Conservation (phyloP, 345 rosid genomes). For the Isatis tinctoria region DNA sequence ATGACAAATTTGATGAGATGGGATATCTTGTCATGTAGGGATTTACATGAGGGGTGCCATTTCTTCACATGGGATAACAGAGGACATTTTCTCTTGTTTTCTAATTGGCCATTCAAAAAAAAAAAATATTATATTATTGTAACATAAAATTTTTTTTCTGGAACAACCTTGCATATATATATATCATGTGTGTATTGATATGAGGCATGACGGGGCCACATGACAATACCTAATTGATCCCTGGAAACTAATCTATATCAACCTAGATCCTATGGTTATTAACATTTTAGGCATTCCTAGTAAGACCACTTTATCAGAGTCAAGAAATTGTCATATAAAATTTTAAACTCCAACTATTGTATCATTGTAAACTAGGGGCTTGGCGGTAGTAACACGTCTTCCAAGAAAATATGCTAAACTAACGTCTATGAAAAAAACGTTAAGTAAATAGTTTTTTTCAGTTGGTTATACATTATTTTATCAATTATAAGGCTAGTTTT, state of each 20-base stretch:
- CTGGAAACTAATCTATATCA: not conserved
- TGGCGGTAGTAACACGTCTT: no score
- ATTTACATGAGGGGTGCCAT: not conserved
- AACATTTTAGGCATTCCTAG: not conserved
- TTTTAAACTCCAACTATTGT: no score
- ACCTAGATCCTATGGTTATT: not conserved
- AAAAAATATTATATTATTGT: not conserved
- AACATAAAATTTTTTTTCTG: not conserved
- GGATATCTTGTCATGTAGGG: not conserved
- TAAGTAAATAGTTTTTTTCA: no score
- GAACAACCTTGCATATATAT: not conserved
- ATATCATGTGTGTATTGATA: not conserved
- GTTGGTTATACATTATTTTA: no score
- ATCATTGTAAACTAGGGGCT: no score
- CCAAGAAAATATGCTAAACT: no score
- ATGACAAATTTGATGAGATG: not conserved
- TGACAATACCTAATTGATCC: not conserved
- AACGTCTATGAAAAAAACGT: no score
- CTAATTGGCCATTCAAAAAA: not conserved
- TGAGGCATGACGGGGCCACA: conserved; percentile 16
- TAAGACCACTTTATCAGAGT: not conserved
- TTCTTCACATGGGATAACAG: conserved; percentile 1
- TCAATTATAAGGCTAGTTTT: no score
- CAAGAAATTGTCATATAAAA: no score
- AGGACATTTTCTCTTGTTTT: conserved; percentile 1